phyloP scores from a whole-genome alignment of 1,284 basidiomycete species.

The Cystobasidium sp. region DNA sequence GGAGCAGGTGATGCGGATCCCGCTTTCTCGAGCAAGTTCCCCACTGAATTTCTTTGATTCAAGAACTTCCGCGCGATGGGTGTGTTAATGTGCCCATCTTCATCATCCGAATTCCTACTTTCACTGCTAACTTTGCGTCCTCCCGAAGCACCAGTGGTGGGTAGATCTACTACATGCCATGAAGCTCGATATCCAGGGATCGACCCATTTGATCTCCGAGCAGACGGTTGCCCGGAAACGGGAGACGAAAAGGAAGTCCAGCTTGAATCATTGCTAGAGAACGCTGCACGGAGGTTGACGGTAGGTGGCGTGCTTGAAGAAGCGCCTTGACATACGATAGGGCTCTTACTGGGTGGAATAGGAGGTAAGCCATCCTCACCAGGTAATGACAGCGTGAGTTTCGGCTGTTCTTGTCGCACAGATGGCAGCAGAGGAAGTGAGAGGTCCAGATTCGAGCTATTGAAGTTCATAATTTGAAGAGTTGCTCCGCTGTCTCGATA shows the following conservation, averaged over 20 bases:
- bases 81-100: conserved; percentile 6
- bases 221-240: not conserved
- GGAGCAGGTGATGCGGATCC: conserved; percentile 9
- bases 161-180: conserved; percentile 43
- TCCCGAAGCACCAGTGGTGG: not conserved
- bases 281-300: conserved; percentile 10
- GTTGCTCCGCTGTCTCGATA: not conserved
- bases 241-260: conserved; percentile 13
- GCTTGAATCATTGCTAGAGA: conserved; percentile 23
- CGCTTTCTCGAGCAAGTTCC: conserved; percentile 22
- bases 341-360: conserved; percentile 14
- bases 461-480: not conserved
- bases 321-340: not conserved
- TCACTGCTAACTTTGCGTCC: conserved; percentile 10
- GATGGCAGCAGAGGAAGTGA: not conserved
- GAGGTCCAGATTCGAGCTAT: not conserved
- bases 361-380: conserved; percentile 24
- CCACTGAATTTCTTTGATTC: conserved; percentile 21
- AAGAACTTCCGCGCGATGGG: conserved; percentile 39
- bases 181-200: conserved; percentile 23
- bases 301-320: not conserved
- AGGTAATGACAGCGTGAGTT: conserved; percentile 19
- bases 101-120: conserved; percentile 8
- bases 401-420: not conserved
- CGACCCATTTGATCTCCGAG: conserved; percentile 10